phyloP scores from a whole-genome alignment of 2,329 filamentous ascomycete genomes.

The Penicillium crustosum region DNA sequence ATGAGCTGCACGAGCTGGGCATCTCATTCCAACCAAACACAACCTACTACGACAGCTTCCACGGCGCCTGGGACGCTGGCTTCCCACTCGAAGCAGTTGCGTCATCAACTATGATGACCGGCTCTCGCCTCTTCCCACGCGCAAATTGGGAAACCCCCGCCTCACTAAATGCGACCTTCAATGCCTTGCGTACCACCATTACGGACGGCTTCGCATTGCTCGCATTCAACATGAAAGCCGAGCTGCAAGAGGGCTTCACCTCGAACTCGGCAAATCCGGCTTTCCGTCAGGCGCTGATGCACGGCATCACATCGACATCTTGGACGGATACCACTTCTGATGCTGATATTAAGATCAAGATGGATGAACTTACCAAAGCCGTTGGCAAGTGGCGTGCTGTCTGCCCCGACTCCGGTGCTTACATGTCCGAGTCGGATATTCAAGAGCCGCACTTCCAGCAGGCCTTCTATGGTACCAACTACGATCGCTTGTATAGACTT shows the following conservation, averaged over 20 bases:
- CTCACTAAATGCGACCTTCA: constrained; percentile 32
- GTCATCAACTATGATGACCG: constrained; percentile 23
- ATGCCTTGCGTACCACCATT: constrained; percentile 24
- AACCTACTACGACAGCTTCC: constrained; percentile 31
- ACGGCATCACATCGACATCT: constrained; percentile 26
- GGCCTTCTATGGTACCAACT: constrained; percentile 34
- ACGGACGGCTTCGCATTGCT: constrained; percentile 30
- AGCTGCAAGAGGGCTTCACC: constrained; percentile 18
- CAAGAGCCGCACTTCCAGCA: constrained; percentile 35
- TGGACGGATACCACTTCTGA: constrained; percentile 32
- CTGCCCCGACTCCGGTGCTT: constrained; percentile 27
- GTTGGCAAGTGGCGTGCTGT: constrained; percentile 27
- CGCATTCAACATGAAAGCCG: constrained; percentile 37
- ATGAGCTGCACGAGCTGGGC: constrained; percentile 24
- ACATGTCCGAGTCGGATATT: constrained; percentile 54
- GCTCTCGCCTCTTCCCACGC: constrained; percentile 38
- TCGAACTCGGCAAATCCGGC: constrained; percentile 28
- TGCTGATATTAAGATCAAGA: constrained; percentile 35
- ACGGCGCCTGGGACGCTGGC: constrained; percentile 28
- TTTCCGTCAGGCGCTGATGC: constrained; percentile 27
- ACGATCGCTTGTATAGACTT: constrained; percentile 34
- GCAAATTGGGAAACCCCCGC: constrained; percentile 32
- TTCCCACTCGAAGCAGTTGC: constrained; percentile 31
- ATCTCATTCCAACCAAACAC: constrained; percentile 27
- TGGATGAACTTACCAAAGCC: constrained; percentile 23